Evolutionary conservation across 305 asterid species (phyloP), one percentile per base, ranked within the genome.

Genomic region (Fraxinus dipetala): DNA sequence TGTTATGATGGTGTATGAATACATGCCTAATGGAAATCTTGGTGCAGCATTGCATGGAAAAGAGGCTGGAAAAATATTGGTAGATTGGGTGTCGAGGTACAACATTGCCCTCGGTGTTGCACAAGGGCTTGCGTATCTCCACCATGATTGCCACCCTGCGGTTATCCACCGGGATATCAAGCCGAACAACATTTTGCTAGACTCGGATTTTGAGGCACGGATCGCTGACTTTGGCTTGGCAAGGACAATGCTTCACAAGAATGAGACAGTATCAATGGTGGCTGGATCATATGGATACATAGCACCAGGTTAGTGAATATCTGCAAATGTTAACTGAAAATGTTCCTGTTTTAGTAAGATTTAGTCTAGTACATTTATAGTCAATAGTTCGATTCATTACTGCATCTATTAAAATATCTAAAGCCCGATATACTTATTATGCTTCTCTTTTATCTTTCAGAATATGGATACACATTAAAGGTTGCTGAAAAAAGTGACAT

Each of bases 231-330:
- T 94, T 76, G 98, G 97, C 22, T 34, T 94, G 84, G 98, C 97
- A 5, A 94, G 94, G 78, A 89, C 94, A 63, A 87, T 94, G 92
- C 80, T 78, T 63, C 86, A 86, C 82, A 91, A 90, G 89, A 89
- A 90, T 81, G 91, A 90, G 88, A 92, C 92, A 3, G 91, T 91
- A 30, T 92, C 97, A 13, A 89, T 91, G 95, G 94, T 94, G 80
- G 98, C 97, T 45, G 98, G 98, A 80, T 94, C 98, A 0, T 94
- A 94, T 80, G 98, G 98, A 9, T 94, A 94, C 85, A 94, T 94
- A 59, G 98, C 98, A 79, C 98, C 98, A 85, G 98, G 98, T 94
- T n/a, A 67, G 32, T 35, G 63, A 51, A 51, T 51, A 16, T 16
- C 63, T 16, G 2, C 7, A 51, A 51, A 51, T 51, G n/a, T 51